Evolutionary conservation across 352 stramenopile species (phyloP).

Genomic region (Phytophthora citrophthora): DNA sequence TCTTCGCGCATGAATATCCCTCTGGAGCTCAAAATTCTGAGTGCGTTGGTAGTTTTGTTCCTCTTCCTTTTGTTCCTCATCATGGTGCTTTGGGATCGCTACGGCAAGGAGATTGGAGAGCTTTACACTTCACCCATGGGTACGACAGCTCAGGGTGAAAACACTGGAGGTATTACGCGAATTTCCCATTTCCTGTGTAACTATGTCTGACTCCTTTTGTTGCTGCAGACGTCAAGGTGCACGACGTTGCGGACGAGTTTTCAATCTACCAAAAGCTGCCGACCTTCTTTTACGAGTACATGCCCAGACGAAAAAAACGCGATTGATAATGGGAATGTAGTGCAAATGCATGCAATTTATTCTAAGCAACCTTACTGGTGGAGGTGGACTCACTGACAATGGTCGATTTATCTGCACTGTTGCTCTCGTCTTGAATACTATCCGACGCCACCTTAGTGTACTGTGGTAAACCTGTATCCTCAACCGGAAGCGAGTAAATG

Average conservation of each 20-base stretch:
- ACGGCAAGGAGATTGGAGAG: slow-evolving; percentile 83
- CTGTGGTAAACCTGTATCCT: slow-evolving; percentile 29
- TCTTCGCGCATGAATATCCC: slow-evolving; percentile 46
- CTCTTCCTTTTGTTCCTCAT: slow-evolving; percentile 88
- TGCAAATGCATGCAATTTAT: slow-evolving; percentile 2
- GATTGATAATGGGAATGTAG: slow-evolving; percentile 15
- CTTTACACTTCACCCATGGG: slow-evolving; percentile 68
- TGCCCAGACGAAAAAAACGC: slow-evolving; percentile 70
- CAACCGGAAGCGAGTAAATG: slow-evolving; percentile 77
- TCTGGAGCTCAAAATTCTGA: slow-evolving; percentile 75
- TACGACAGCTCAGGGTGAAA: slow-evolving; percentile 23
- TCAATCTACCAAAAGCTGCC: slow-evolving; percentile 86
- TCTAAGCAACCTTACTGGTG: slow-evolving; percentile 26
- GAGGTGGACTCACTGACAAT: slow-evolving; percentile 3
- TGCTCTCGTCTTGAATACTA: slow-evolving; percentile 12
- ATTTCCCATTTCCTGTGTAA: neutral
- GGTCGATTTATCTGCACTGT: slow-evolving; percentile 1
- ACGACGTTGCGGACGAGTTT: slow-evolving; percentile 82
- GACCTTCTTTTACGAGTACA: slow-evolving; percentile 91
- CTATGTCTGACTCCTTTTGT: slow-evolving; percentile 1
- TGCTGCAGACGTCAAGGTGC: slow-evolving; percentile 56
- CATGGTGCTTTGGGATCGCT: slow-evolving; percentile 81
- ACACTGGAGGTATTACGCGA: slow-evolving; percentile 33
- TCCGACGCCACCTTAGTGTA: slow-evolving; percentile 34
- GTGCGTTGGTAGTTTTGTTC: slow-evolving; percentile 66